phyloP scores from a whole-genome alignment of 2,329 filamentous ascomycete species.

The Aspergillus uvarum region DNA sequence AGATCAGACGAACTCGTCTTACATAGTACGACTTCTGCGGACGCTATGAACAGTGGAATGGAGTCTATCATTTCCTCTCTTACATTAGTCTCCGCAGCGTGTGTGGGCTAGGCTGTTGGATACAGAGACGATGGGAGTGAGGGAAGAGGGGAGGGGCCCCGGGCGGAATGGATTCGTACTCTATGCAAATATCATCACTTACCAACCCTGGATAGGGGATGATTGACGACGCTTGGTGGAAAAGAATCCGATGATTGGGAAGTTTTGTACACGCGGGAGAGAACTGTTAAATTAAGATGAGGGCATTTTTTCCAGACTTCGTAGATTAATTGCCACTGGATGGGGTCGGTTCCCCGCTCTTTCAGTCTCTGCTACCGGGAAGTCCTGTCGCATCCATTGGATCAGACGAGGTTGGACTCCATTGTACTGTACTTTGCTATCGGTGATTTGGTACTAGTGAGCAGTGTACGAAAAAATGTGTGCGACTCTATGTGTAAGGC shows the following conservation, averaged over 20 bases:
- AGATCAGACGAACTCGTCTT: no score
- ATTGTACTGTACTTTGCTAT: background rate
- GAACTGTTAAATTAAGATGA: no score
- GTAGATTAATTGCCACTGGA: background rate
- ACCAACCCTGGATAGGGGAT: background rate
- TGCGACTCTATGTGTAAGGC: background rate
- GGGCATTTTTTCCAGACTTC: background rate
- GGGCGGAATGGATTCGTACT: background rate
- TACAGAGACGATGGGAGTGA: background rate
- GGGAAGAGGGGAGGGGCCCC: background rate
- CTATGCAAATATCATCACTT: background rate
- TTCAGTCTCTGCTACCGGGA: background rate
- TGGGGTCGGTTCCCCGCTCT: background rate
- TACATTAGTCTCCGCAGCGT: no score
- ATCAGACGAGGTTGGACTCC: background rate
- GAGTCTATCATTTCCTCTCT: no score
- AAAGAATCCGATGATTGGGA: background rate
- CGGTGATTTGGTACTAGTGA: background rate
- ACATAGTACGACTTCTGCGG: no score
- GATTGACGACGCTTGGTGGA: background rate
- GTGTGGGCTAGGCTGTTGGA: no score
- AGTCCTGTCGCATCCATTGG: background rate
- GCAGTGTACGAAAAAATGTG: background rate
- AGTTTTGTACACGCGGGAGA: no score
- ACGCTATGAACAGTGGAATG: no score